phyloP scores from a whole-genome alignment of 2,329 filamentous ascomycete genomes.

The Aspergillus tubingensis region DNA sequence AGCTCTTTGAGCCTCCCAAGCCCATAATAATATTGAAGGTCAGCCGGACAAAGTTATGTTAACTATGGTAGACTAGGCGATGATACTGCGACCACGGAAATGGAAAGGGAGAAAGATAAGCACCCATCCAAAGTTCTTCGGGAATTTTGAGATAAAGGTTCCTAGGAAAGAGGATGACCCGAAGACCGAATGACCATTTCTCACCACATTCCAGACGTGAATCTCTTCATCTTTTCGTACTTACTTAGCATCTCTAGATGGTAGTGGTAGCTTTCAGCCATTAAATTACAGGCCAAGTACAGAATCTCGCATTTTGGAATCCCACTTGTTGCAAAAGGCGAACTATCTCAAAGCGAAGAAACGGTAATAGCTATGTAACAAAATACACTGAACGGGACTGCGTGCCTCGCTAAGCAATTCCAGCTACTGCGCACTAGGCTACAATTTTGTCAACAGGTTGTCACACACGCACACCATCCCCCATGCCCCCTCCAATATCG shows the following conservation, averaged over 20 bases:
- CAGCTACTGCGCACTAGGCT: not conserved
- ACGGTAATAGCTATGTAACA: not conserved
- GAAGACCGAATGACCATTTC: not conserved
- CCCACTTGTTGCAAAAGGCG: not conserved
- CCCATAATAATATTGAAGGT: not conserved
- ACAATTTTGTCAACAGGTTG: not conserved
- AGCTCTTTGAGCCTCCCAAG: not conserved
- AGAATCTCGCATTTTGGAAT: not conserved
- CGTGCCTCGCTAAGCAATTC: constrained; percentile 1
- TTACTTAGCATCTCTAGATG: not conserved
- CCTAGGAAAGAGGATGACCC: not conserved
- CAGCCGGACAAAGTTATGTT: not conserved
- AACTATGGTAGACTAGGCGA: not conserved
- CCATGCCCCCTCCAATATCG: not conserved
- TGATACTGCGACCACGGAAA: too few species aligned
- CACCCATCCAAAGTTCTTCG: too few species aligned
- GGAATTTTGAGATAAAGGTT: not conserved
- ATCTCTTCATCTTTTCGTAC: not conserved
- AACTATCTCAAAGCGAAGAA: not conserved
- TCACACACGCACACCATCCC: not conserved
- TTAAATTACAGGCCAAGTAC: not conserved
- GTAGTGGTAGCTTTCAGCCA: not conserved
- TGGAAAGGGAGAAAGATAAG: too few species aligned
- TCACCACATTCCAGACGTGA: not conserved
- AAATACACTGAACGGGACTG: not conserved